These are phyloP conservation scores for Macrolepiota fuliginosa DNA, from an alignment of 768 basidiomycete genomes.

Conservation along the genomic window DNA sequence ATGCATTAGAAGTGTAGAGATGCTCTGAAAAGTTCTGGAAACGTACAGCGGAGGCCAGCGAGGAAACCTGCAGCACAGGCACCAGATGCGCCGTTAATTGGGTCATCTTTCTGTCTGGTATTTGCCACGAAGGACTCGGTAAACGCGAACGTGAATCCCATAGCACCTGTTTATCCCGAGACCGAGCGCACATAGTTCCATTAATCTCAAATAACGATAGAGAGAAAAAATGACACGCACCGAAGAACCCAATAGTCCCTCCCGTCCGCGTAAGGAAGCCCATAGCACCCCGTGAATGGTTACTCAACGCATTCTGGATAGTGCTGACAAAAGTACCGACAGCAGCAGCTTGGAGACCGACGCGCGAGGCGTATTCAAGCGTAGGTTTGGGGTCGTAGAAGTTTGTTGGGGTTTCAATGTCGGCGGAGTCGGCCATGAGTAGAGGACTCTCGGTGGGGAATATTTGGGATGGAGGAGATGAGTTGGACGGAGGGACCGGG, in stretches of 20 bases:
- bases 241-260: constrained; percentile 88
- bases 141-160: constrained; percentile 84
- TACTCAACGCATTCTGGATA: constrained; percentile 76
- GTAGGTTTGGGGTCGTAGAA: constrained; percentile 50
- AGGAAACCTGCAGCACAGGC: constrained; percentile 94
- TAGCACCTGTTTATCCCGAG: constrained; percentile 57
- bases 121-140: constrained; percentile 84
- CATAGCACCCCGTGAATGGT: constrained; percentile 75
- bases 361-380: constrained; percentile 50
- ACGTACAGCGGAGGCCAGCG: constrained; percentile 78
- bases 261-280: constrained; percentile 88
- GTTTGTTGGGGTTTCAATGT: constrained; percentile 19
- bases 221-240: constrained; percentile 42
- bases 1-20: constrained; percentile 14
- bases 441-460: constrained; percentile 23
- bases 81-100: constrained; percentile 78
- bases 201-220: background rate
- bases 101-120: constrained; percentile 72
- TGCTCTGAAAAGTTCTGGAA: background rate
- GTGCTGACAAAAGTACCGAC: constrained; percentile 69
- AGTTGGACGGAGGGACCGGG: constrained; percentile 23
- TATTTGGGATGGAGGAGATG: constrained; percentile 1
- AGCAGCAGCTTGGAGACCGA: constrained; percentile 62
- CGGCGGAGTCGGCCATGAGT: constrained; percentile 33
- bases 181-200: constrained; percentile 1